A percentile compares a stretch with the other conserved stretches of the same genome.
Conservation (phyloP, 2,329 filamentous ascomycete species). For the Arthroderma uncinatum region DNA sequence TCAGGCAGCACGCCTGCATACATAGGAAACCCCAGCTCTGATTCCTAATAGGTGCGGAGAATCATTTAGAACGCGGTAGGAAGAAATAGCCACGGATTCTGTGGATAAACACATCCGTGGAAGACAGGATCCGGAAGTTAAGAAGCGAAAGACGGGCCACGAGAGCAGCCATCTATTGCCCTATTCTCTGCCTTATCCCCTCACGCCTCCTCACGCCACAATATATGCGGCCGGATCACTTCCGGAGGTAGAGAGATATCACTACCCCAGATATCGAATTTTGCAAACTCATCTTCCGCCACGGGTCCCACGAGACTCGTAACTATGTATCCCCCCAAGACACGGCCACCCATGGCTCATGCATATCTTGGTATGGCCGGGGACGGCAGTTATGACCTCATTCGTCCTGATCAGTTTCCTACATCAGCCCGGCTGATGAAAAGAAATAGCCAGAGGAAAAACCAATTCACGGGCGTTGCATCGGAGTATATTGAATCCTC, state of each 20-base stretch:
- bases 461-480: not conserved
- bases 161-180: not conserved
- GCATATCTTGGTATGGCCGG: not conserved
- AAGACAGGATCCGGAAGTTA: slow-evolving; percentile 1
- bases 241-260: not conserved
- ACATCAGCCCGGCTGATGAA: not conserved
- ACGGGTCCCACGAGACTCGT: not conserved
- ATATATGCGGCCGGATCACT: not conserved
- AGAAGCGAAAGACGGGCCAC: not conserved
- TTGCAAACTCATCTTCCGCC: not conserved
- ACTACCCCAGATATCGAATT: not conserved
- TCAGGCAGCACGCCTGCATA: not conserved
- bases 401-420: not conserved
- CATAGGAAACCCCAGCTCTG: not conserved
- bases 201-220: not conserved
- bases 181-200: not conserved
- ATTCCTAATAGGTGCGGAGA: not conserved
- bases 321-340: not conserved
- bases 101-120: not conserved
- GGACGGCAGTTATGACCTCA: not conserved
- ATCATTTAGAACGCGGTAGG: not conserved
- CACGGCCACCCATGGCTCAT: not conserved
- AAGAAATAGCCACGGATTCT: not conserved
- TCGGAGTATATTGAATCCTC: not conserved
- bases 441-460: not conserved